Base-by-base conservation (phyloP, 495 filamentous ascomycete species). In the Viridothelium virens region DNA sequence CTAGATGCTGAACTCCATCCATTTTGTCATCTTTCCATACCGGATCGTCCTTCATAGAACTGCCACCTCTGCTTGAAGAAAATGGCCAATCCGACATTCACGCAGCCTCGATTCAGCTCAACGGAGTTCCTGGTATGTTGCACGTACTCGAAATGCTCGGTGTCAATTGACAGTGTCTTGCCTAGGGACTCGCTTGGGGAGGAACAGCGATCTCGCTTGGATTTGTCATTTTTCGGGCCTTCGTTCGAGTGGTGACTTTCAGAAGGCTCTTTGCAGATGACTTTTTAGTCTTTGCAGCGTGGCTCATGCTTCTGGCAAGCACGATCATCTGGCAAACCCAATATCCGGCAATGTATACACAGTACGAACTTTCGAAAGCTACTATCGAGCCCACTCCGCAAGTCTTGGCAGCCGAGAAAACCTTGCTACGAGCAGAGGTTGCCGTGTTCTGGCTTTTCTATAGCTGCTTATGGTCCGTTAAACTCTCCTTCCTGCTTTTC, bases 401-500 rank as follows among this genome's bases (percentile, higher is more conserved):
- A 25, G 25, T 25, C 25, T 25, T 25, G 25, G 25, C 25, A 25
- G n/a, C 14, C 5, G 48, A 53, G 10, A 18, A 12, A 5, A 18
- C 5, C n/a, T 53, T 14, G 14, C 48, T 53, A 5, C 7, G 48
- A 12, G n/a, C 48, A 11, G 25, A 5, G 14, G 16, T 53, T 14
- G 12, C 38, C 14, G 9, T 38, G 3, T 9, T 6, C 2, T 25
- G 44, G 33, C 63, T 75, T 3, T 75, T 71, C 62, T 76, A 75
- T 61, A 64, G 70, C 11, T 38, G 53, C 2, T 65, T 77, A 1
- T 69, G 67, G 63, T 9, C 62, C 11, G 50, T 76, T 65, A 76
- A 77, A 38, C 33, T 77, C 4, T 67, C 73, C 0, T 73, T 74
- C 39, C 38, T 75, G 14, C 16, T 75, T 6, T 76, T 77, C 68